Evolutionary conservation across 169 alveolate species (phyloP).

Genomic region (Amoebophrya sp.): DNA sequence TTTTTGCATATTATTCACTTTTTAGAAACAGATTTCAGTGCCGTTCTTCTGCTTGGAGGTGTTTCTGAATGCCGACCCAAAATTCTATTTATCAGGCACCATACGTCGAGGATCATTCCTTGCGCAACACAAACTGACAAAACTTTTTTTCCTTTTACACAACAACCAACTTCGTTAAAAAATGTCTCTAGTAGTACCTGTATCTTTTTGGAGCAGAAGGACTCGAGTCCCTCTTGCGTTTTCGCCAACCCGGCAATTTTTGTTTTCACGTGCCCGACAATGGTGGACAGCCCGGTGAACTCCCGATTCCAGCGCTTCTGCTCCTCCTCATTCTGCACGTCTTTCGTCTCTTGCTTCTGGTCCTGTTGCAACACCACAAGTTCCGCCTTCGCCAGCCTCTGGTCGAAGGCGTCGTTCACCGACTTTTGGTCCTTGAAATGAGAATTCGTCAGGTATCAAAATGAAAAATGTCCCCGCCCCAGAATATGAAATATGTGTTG

Average conservation of each 20-base stretch:
- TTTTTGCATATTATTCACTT: too few species aligned
- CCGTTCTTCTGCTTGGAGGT: too few species aligned
- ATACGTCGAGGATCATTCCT: too few species aligned
- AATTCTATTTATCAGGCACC: too few species aligned
- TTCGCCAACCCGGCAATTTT: background rate
- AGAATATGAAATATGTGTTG: too few species aligned
- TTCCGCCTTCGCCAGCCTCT: background rate
- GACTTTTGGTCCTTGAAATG: background rate
- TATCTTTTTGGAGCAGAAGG: background rate
- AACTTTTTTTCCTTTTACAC: too few species aligned
- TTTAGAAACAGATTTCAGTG: too few species aligned
- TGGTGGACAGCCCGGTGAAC: background rate
- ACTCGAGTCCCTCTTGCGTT: background rate
- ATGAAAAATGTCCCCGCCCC: too few species aligned
- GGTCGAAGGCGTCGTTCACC: conserved; percentile 6
- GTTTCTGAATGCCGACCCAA: too few species aligned
- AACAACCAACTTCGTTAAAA: too few species aligned
- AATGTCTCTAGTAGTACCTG: background rate
- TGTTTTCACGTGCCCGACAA: background rate
- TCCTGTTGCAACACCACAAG: background rate
- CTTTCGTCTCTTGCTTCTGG: background rate
- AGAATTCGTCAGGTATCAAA: too few species aligned
- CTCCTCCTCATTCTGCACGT: background rate
- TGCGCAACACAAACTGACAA: too few species aligned
- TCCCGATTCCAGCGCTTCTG: background rate